Percentiles rank a stretch among this genome's conserved stretches.
Conservation (phyloP, 192 early-diverging fungal species). For the Coemansia sp. region DNA sequence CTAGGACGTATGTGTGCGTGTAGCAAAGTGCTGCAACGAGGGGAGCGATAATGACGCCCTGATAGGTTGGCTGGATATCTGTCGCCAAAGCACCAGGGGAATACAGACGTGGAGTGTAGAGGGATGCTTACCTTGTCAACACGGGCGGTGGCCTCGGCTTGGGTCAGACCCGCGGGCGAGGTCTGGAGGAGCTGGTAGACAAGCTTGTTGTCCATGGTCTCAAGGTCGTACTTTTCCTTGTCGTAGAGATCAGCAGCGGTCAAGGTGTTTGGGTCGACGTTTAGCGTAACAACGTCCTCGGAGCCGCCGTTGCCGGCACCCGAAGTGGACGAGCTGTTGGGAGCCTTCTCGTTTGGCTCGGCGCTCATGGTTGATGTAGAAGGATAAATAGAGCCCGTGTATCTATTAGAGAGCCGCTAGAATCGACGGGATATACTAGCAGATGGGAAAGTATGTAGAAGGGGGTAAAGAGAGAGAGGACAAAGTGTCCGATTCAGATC, state of each 20-base stretch:
- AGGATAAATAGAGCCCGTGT: constrained; percentile 1
- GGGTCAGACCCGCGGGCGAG: constrained; percentile 62
- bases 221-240: constrained; percentile 78
- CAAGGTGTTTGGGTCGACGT: constrained; percentile 61
- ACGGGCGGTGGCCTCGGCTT: constrained; percentile 62
- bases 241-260: constrained; percentile 74
- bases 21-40: background rate
- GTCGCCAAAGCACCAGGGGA: background rate
- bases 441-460: constrained; percentile 2
- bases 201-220: constrained; percentile 72
- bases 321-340: constrained; percentile 18
- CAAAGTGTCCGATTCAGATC: constrained; percentile 6
- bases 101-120: background rate
- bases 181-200: constrained; percentile 70
- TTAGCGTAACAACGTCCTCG: constrained; percentile 48
- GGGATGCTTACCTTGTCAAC: constrained; percentile 54
- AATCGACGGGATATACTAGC: background rate
- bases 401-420: constrained; percentile 1
- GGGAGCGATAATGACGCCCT: background rate
- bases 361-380: constrained; percentile 22
- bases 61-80: background rate
- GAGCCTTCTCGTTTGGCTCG: constrained; percentile 36
- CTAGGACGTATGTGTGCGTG: constrained; percentile 4
- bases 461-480: constrained; percentile 6
- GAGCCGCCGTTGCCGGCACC: constrained; percentile 9